Evolutionary conservation across 1,284 basidiomycete species (phyloP), one percentile per base, ranked within the genome.

Genomic region (Inonotus hispidus): DNA sequence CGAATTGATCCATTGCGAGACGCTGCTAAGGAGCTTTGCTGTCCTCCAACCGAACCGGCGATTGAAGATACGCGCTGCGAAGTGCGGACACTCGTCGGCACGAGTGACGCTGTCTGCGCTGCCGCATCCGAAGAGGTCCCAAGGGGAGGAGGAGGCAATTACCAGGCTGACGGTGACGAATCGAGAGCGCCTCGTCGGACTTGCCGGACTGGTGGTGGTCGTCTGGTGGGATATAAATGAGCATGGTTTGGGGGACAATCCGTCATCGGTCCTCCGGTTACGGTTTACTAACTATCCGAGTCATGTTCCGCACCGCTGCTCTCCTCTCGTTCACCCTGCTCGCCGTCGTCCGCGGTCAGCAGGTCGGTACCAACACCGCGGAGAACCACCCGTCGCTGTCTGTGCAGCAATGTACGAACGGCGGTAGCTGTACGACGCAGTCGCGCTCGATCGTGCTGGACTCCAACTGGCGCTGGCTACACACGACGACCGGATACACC

Each of bases 381-480:
- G 77, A 79, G 67, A 71, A 62, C 63, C 78, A 80, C 67, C 80
- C 79, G 25, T 45, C 67, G 13, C 70, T 81, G 47, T 66, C 74
- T 37, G 71, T 70, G 65, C 69, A 75, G 67, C 67, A 71, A 61
- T 81, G 79, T 67, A 75, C 75, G n/a, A 66, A 69, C 21, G 45
- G 69, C 27, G 77, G 79, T 41, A 65, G 69, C 54, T 81, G 79
- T 72, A 73, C 72, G 4, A 71, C 69, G 37, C 61, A 69, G 38
- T 50, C 63, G 41, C 66, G 72, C 8, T 65, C 72, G 25, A 71
- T 82, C 54, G 76, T 77, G 7, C 71, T 83, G 62, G 81, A 83
- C 68, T 64, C 79, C 61, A 83, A 82, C 75, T 83, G 79, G 78
- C 77, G 81, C 61, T 82, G 79, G 79, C 60, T 76, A 2, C 81